Base-by-base conservation (phyloP, 139 green algal species). In the Volvox africanus region DNA sequence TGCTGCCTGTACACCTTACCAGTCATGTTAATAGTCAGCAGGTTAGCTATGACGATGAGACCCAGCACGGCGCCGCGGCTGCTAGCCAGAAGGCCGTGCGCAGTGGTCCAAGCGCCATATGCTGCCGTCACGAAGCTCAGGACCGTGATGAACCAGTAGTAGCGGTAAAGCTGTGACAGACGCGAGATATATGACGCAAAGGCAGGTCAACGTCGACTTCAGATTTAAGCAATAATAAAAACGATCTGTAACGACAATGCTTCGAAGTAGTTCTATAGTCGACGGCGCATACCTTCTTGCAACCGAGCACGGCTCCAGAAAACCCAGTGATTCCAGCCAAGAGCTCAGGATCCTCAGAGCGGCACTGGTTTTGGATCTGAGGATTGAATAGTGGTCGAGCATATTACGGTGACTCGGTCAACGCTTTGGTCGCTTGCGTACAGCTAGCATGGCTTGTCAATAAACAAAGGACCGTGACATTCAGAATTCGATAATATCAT, bases 11-110 rank as follows among this genome's bases (percentile, higher is more conserved):
- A 21, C 30, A 16, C 32, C 79, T 85, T 44, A 86, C 80, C 35
- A 19, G 85, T 89, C 85, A 89, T 89, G 36, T 89, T 82, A 28
- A 89, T 89, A 9, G 85, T 82, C 20, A 89, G 85, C 37, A 89
- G n/a, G 28, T 37, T 55, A 30, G 85, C 69, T 0, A 89, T 80
- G 13, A 73, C n/a, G n/a, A 82, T 20, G 1, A 89, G 85, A n/a
- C 37, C 85, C 37, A 89, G 0, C 3, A 82, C 44, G 6, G 85
- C 28, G 1, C 28, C 44, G 44, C 69, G 44, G 69, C n/a, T 61
- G 69, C 0, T 33, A 1, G 30, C 2, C 28, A 89, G 85, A 28
- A 16, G 12, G 85, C 85, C 85, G 44, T 19, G 61, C 11, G 44
- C 69, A 28, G n/a, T 21, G 17, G 22, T 71, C 69, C 69, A 89